A percentile compares a stretch with the other conserved stretches of the same genome.
Evolutionary conservation across 306 rosid genomes (phyloP).

Genomic region (Acacia confusa): DNA sequence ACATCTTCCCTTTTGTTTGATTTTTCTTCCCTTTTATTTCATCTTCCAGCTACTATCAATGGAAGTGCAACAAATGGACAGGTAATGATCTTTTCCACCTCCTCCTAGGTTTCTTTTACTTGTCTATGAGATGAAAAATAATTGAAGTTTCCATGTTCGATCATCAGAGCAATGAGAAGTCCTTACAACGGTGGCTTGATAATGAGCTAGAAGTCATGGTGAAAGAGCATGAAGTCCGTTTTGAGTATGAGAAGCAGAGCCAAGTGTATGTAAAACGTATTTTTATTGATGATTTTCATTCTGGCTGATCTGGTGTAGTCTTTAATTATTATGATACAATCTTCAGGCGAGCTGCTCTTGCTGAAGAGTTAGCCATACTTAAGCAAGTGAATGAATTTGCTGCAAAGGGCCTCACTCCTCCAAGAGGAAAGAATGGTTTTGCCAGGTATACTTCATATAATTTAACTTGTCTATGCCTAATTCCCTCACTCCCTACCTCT

Average conservation of each 20-base stretch:
- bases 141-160: constrained; percentile 36
- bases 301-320: constrained; percentile 28
- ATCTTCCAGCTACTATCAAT: constrained; percentile 62
- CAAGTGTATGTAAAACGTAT: constrained; percentile 74
- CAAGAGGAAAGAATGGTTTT: constrained; percentile 90
- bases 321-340: constrained; percentile 35
- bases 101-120: constrained; percentile 30
- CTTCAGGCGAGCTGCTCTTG: constrained; percentile 95
- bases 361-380: constrained; percentile 92
- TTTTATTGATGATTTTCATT: constrained; percentile 18
- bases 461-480: constrained; percentile 18
- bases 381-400: constrained; percentile 91
- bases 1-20: constrained; percentile 15
- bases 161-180: constrained; percentile 85
- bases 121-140: constrained; percentile 25
- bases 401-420: constrained; percentile 94
- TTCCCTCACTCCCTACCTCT: constrained; percentile 14
- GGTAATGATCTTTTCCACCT: constrained; percentile 53
- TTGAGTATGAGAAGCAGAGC: constrained; percentile 97
- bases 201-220: constrained; percentile 98
- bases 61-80: constrained; percentile 85
- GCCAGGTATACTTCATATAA: constrained; percentile 53
- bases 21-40: constrained; percentile 36
- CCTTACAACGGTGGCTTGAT: constrained; percentile 96
- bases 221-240: constrained; percentile 98